Conservation (phyloP, 2,329 filamentous ascomycete genomes). For the Fusarium sp. region DNA sequence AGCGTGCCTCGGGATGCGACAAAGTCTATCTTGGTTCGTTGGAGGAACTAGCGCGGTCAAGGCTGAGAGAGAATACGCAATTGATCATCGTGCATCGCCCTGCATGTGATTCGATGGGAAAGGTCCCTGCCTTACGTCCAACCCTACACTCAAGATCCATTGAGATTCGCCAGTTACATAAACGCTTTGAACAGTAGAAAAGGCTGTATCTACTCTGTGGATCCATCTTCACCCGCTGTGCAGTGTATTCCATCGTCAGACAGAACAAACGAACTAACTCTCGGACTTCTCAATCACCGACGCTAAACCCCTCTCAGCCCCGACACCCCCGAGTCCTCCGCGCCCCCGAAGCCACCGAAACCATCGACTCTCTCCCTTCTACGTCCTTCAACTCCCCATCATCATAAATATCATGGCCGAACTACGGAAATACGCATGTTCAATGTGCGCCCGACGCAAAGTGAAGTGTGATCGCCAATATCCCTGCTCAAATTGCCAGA, state of each 20-base stretch:
- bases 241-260: background rate
- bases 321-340: background rate
- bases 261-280: background rate
- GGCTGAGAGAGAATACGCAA: background rate
- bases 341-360: background rate
- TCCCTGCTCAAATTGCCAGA: slow-evolving; percentile 58
- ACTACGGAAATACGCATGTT: slow-evolving; percentile 32
- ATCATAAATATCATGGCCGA: background rate
- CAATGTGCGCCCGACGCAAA: slow-evolving; percentile 36
- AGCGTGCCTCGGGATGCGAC: background rate
- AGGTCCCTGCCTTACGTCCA: background rate
- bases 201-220: no score
- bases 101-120: background rate
- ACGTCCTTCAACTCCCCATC: no score
- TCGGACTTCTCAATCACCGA: background rate
- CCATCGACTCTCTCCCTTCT: background rate
- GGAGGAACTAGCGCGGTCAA: background rate
- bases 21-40: background rate
- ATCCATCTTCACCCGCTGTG: no score
- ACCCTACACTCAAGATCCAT: no score
- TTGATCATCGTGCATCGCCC: background rate
- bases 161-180: background rate
- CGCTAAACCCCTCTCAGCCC: background rate
- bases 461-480: slow-evolving; percentile 52
- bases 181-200: no score